Percentiles rank a stretch among this genome's conserved stretches.
Evolutionary conservation across 768 basidiomycete species (phyloP).

Genomic region (Saitozyma sp.): DNA sequence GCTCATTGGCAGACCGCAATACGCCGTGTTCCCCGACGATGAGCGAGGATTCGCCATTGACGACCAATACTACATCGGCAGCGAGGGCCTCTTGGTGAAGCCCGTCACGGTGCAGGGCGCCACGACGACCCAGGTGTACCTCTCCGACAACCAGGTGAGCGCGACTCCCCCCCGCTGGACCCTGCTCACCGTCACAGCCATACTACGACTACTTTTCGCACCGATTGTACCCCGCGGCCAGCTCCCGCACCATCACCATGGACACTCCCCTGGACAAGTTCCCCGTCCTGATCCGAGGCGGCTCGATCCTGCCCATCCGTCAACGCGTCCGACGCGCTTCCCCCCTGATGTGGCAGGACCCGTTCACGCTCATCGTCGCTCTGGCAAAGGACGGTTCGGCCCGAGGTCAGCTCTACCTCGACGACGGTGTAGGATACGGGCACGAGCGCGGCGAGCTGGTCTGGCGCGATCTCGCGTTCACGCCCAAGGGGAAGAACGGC

Average conservation of each 20-base stretch:
- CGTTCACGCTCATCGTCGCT: constrained; percentile 85
- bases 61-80: constrained; percentile 90
- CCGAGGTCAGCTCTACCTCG: constrained; percentile 84
- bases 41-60: constrained; percentile 80
- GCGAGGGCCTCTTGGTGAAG: constrained; percentile 84
- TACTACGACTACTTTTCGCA: constrained; percentile 92
- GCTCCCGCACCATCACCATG: constrained; percentile 64
- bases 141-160: constrained; percentile 74
- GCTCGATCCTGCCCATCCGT: constrained; percentile 82
- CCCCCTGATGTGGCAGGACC: constrained; percentile 83
- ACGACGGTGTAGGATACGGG: constrained; percentile 83
- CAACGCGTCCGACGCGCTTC: constrained; percentile 84
- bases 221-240: constrained; percentile 58
- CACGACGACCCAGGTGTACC: constrained; percentile 71
- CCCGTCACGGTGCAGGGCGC: constrained; percentile 77
- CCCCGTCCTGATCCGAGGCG: constrained; percentile 85
- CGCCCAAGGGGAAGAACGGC: constrained; percentile 47
- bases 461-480: constrained; percentile 70
- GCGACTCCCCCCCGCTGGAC: neutral
- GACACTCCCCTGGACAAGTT: constrained; percentile 74
- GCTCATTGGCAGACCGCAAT: constrained; percentile 73
- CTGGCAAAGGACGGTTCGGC: constrained; percentile 63
- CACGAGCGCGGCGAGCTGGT: constrained; percentile 76
- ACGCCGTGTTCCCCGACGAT: constrained; percentile 88
- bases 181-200: constrained; percentile 57